These are phyloP conservation scores for Cardamine occulta DNA, from an alignment of 345 rosid genomes.

Conservation along the genomic window DNA sequence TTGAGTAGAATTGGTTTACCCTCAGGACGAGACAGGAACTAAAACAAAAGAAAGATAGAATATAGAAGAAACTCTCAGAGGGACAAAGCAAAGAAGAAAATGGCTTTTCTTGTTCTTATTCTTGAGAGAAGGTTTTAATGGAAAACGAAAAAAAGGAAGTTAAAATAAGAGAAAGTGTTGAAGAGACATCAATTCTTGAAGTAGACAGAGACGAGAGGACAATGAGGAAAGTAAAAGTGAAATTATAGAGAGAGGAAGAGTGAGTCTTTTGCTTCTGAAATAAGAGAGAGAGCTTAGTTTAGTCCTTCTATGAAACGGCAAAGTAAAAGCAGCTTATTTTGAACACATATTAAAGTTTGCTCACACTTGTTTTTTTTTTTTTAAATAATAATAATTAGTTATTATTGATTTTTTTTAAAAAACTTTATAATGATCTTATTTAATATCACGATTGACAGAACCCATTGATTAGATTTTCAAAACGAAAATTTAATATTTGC, in stretches of 20 bases:
- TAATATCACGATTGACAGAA: conserved; percentile 25
- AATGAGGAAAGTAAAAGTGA: conserved; percentile 42
- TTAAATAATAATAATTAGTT: not conserved
- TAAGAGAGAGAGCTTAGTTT: conserved; percentile 51
- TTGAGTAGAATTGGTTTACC: not conserved
- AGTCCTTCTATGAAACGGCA: conserved; percentile 64
- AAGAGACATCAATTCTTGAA: conserved; percentile 69
- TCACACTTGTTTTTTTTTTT: conserved; percentile 1
- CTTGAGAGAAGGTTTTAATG: conserved; percentile 43
- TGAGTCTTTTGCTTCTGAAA: conserved; percentile 9
- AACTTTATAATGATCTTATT: conserved; percentile 6
- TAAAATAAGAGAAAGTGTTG: conserved; percentile 74
- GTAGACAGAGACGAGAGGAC: conserved; percentile 69
- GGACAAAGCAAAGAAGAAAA: conserved; percentile 37
- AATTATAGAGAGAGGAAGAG: conserved; percentile 33
- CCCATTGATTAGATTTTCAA: conserved; percentile 24
- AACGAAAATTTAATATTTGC: conserved; percentile 6
- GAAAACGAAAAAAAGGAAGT: conserved; percentile 7
- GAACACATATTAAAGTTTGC: conserved; percentile 43
- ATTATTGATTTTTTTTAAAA: not conserved
- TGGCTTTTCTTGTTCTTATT: conserved; percentile 15
- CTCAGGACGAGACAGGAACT: conserved; percentile 29
- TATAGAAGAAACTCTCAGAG: not conserved
- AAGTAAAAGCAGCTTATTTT: conserved; percentile 50
- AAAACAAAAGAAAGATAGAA: conserved; percentile 2